These are phyloP conservation scores for Talaromyces sp. DNA, from an alignment of 2,329 filamentous ascomycete species.

Conservation along the genomic window DNA sequence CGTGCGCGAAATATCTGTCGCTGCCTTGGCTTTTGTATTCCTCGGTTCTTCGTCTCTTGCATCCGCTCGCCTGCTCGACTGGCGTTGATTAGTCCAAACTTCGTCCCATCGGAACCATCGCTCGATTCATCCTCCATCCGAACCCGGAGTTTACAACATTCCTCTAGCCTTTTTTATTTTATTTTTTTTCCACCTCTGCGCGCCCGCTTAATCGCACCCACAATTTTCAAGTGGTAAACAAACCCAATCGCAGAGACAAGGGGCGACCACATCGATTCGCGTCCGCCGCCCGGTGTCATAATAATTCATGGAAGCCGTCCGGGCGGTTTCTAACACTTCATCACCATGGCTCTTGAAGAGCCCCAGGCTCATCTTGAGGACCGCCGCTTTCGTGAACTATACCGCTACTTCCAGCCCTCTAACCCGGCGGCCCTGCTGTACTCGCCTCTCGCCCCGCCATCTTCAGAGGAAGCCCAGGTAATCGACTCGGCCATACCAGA, in stretches of 20 bases:
- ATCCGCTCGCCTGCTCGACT: not conserved
- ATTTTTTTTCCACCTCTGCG: no score
- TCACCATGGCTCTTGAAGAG: not conserved
- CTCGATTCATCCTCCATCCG: not conserved
- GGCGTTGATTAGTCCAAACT: not conserved
- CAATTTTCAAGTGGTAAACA: no score
- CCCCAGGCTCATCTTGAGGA: conserved; percentile 21
- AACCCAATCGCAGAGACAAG: not conserved
- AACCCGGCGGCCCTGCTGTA: conserved; percentile 17
- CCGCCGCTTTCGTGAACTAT: conserved; percentile 33
- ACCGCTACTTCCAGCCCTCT: conserved; percentile 34
- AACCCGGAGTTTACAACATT: not conserved
- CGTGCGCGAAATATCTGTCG: not conserved
- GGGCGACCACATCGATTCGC: not conserved
- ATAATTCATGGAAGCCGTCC: not conserved
- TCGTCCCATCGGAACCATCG: not conserved
- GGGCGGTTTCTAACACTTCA: not conserved
- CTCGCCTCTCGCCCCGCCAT: conserved; percentile 13
- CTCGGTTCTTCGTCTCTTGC: not conserved
- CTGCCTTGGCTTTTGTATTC: not conserved
- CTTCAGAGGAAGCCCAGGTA: conserved; percentile 6
- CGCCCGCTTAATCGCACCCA: not conserved
- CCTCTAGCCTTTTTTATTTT: not conserved
- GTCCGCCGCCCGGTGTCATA: not conserved
- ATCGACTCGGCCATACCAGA: conserved; percentile 5